These are phyloP conservation scores for Aspergillus kassunensis DNA, from an alignment of 495 filamentous ascomycete genomes.

Conservation along the genomic window DNA sequence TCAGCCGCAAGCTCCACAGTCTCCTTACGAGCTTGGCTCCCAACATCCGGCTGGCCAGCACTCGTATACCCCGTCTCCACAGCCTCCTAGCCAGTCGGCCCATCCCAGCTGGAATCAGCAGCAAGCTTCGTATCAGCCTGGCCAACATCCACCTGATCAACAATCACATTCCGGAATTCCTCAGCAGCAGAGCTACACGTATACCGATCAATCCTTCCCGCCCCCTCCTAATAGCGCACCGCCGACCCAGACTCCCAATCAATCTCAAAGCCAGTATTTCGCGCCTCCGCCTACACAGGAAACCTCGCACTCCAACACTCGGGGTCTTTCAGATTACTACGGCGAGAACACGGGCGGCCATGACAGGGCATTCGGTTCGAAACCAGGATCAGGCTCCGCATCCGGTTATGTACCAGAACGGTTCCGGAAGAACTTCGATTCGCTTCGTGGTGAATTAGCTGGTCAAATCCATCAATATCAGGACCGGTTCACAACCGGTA, in stretches of 20 bases:
- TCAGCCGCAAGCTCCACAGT: conserved; percentile 4
- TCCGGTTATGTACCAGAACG: conserved; percentile 24
- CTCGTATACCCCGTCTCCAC: conserved; percentile 10
- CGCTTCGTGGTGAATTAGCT: conserved; percentile 41
- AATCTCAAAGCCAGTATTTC: conserved; percentile 38
- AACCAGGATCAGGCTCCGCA: not conserved
- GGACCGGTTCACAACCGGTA: conserved; percentile 29
- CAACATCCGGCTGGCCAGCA: conserved; percentile 5
- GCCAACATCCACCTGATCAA: conserved; percentile 7
- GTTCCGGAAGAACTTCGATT: conserved; percentile 34
- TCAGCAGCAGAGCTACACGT: conserved; percentile 25
- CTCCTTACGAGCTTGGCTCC: not conserved
- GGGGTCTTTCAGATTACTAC: conserved; percentile 36
- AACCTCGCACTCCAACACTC: conserved; percentile 27
- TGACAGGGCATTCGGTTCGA: conserved; percentile 21
- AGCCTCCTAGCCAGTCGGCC: not conserved
- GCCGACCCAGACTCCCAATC: conserved; percentile 16
- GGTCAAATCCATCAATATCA: conserved; percentile 49
- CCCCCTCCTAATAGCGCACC: conserved; percentile 38
- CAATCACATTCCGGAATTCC: conserved; percentile 10
- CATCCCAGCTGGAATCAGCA: conserved; percentile 12
- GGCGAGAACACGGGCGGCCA: conserved; percentile 29
- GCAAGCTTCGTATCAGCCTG: conserved; percentile 4
- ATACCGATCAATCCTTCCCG: conserved; percentile 42
- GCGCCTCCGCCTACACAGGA: conserved; percentile 41